Percentiles rank a stretch among this genome's conserved stretches.
Conservation (phyloP, 306 rosid species). For the Begonia masoniana region DNA sequence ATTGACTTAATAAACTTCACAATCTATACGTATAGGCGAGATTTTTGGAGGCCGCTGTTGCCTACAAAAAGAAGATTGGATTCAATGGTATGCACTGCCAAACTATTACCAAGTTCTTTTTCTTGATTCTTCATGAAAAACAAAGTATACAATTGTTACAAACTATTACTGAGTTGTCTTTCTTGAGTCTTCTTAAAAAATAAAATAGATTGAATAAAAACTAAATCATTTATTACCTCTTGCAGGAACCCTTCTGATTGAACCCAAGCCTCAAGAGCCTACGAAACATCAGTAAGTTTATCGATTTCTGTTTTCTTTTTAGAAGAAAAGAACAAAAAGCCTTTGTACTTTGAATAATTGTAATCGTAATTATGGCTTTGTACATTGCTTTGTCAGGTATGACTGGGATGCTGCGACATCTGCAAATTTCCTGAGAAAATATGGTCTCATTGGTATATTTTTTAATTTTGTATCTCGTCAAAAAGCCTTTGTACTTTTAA, state of each 20-base stretch:
- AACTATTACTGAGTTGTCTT: too few relatives aligned
- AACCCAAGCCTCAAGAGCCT: constrained; percentile 98
- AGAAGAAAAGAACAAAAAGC: too few relatives aligned
- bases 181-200: too few relatives aligned
- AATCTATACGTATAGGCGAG: constrained; percentile 47
- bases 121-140: background rate
- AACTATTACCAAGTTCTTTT: constrained; percentile 3
- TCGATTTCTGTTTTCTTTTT: background rate
- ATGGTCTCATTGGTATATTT: constrained; percentile 55
- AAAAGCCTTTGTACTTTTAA: too few relatives aligned
- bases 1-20: constrained; percentile 1
- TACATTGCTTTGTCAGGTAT: constrained; percentile 41
- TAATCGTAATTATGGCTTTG: background rate
- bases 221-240: background rate
- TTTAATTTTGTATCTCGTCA: background rate
- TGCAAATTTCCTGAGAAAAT: constrained; percentile 75
- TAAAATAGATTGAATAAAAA: too few relatives aligned
- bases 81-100: constrained; percentile 47
- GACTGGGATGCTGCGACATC: constrained; percentile 99
- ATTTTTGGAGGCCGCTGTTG: constrained; percentile 74
- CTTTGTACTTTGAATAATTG: background rate
- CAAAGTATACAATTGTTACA: too few relatives aligned
- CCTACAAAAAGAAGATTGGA: constrained; percentile 89
- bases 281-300: constrained; percentile 77
- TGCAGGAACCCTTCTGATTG: constrained; percentile 80